These are phyloP conservation scores for Rhynchosporium graminicola DNA, from an alignment of 2,329 filamentous ascomycete genomes.

Conservation along the genomic window DNA sequence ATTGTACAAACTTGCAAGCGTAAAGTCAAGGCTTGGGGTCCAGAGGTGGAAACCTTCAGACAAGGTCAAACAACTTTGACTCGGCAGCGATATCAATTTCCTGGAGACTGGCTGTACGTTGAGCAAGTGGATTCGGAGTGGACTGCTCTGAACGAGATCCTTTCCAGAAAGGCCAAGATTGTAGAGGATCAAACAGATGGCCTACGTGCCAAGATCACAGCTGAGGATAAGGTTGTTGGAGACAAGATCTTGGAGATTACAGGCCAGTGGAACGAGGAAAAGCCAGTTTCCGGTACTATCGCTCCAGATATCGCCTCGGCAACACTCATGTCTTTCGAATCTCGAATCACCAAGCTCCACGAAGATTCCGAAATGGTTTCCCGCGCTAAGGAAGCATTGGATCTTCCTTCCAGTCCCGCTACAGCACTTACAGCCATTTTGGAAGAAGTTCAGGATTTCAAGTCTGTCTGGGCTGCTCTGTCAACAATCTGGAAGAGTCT, in stretches of 20 bases:
- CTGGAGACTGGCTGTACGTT: conserved; percentile 90
- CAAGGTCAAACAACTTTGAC: conserved; percentile 92
- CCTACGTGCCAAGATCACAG: conserved; percentile 88
- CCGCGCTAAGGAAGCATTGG: conserved; percentile 94
- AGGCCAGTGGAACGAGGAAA: conserved; percentile 90
- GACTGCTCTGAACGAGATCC: conserved; percentile 87
- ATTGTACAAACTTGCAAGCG: conserved; percentile 95
- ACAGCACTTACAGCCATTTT: conserved; percentile 82
- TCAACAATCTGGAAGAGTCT: conserved; percentile 96
- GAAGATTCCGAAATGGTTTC: conserved; percentile 90
- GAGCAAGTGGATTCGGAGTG: conserved; percentile 97
- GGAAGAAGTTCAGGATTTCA: conserved; percentile 97
- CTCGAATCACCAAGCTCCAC: conserved; percentile 79
- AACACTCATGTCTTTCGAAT: conserved; percentile 80
- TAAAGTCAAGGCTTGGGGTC: conserved; percentile 90
- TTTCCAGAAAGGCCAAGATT: conserved; percentile 90
- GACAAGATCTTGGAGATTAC: conserved; percentile 87
- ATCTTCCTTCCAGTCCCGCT: conserved; percentile 78
- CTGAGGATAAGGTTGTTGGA: conserved; percentile 88
- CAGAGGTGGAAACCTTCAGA: conserved; percentile 92
- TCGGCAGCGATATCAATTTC: conserved; percentile 91
- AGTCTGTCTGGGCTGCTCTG: conserved; percentile 95
- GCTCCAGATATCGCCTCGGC: conserved; percentile 85
- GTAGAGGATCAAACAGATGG: conserved; percentile 96
- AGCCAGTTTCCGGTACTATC: conserved; percentile 93